Evolutionary conservation across 2,329 filamentous ascomycete species (phyloP).

Genomic region (Sarocladium strictum): DNA sequence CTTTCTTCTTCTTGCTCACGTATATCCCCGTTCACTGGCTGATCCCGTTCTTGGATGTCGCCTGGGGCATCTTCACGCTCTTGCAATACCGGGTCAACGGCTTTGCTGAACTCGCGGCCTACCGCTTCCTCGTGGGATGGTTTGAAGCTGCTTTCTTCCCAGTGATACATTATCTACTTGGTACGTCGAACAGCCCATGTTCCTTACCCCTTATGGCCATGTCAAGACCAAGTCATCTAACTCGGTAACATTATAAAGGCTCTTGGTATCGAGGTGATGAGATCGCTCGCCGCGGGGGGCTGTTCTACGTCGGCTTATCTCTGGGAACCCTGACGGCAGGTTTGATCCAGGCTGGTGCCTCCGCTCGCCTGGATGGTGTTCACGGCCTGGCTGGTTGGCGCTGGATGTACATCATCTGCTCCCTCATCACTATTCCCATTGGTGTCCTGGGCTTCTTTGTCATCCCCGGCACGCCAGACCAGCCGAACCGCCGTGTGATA

Average conservation of each 20-base stretch:
- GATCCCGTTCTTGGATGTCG: conserved; percentile 44
- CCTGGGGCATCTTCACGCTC: conserved; percentile 52
- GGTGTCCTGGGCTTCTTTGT: conserved; percentile 44
- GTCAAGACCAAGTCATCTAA: conserved; percentile 25
- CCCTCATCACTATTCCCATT: conserved; percentile 16
- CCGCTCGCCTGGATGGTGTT: conserved; percentile 26
- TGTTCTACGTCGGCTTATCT: conserved; percentile 44
- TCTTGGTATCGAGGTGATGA: conserved; percentile 43
- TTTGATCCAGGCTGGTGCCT: conserved; percentile 20
- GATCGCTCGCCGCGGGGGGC: conserved; percentile 40
- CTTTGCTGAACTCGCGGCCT: conserved; percentile 44
- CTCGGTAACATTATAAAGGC: conserved; percentile 14
- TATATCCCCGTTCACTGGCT: conserved; percentile 40
- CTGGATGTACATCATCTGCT: conserved; percentile 52
- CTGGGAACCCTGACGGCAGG: conserved; percentile 47
- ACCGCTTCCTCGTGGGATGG: conserved; percentile 48
- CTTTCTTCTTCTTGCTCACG: conserved; percentile 46
- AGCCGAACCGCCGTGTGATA: conserved; percentile 41
- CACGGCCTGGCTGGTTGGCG: conserved; percentile 54
- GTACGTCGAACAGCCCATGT: conserved; percentile 2
- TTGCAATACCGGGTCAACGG: conserved; percentile 44
- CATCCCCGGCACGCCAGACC: conserved; percentile 38
- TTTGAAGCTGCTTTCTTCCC: conserved; percentile 42
- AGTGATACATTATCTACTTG: conserved; percentile 30
- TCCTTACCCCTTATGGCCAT: conserved; percentile 9